Evolutionary conservation across 2,329 filamentous ascomycete genomes (phyloP), one percentile per base, ranked within the genome.

Genomic region (Akanthomyces dipterigenus): DNA sequence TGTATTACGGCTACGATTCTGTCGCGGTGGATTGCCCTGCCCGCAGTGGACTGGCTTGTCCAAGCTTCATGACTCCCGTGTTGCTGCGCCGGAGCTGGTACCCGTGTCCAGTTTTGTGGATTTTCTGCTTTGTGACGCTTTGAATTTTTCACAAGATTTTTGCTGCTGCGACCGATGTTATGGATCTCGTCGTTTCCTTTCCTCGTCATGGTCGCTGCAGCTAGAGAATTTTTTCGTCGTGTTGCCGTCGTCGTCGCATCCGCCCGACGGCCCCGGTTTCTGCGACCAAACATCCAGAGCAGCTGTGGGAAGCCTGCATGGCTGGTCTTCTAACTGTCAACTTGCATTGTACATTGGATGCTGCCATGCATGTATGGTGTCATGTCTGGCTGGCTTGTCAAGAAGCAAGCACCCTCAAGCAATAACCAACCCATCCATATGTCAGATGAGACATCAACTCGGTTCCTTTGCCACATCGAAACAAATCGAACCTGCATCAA

Each of bases 41-140:
- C 43, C 55, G 40, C 31, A 26, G 31, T 57, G 43, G 43, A 9
- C 28, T 57, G 9, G 53, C 24, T 11, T 24, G 24, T 42, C 18
- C 40, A 38, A 40, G 22, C 43, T 38, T 40, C 36, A 22, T 48
- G 36, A 43, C 45, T 51, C 45, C 18, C 36, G 31, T n/a, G 5
- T 12, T 40, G 43, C 28, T 50, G 55, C 55, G 43, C 22, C 56
- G 56, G 56, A 51, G 46, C 38, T 51, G 36, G 56, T 59, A 59
- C 56, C 56, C 56, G 56, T 51, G 56, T 59, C 56, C 56, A 50
- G 45, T 59, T 59, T 51, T 59, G 31, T 58, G 55, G 55, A 31
- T 26, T 40, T 40, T 22, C 26, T 49, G 20, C 26, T 40, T 40
- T 24, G 12, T 24, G 7, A 18, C n/a, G 18, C 20, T 16, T 16